phyloP scores from a whole-genome alignment of 2,329 filamentous ascomycete species.

The Botrytis cinerea region DNA sequence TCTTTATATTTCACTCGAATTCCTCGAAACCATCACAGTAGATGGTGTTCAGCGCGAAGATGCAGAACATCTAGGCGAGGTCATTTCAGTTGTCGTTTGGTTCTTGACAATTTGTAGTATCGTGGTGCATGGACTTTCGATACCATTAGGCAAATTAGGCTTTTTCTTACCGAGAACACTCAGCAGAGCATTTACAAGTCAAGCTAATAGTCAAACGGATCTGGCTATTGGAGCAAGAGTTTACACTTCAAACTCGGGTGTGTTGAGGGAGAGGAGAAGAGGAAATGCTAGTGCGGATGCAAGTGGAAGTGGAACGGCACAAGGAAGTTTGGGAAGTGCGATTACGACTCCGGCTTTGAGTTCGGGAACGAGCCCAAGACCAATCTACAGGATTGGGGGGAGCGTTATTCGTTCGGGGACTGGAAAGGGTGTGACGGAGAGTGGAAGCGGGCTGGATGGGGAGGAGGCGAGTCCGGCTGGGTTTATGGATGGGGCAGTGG shows the following conservation, averaged over 20 bases:
- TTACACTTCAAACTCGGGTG: background rate
- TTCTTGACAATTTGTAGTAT: constrained; percentile 83
- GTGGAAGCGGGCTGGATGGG: background rate
- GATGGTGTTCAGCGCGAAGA: constrained; percentile 65
- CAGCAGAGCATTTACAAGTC: constrained; percentile 45
- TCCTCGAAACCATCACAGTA: constrained; percentile 60
- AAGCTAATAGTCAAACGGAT: constrained; percentile 26
- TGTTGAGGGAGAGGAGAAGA: constrained; percentile 8
- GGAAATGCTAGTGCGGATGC: background rate
- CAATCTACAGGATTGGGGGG: constrained; percentile 48
- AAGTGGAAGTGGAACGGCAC: background rate
- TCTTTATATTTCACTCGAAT: constrained; percentile 78
- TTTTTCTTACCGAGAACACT: constrained; percentile 64
- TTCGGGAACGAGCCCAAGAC: constrained; percentile 22
- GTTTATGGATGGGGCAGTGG: background rate
- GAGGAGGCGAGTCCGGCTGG: background rate
- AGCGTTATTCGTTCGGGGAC: constrained; percentile 29
- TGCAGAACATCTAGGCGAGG: constrained; percentile 64
- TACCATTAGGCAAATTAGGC: constrained; percentile 69
- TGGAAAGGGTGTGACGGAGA: background rate
- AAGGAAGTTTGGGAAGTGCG: constrained; percentile 3
- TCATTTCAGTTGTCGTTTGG: constrained; percentile 76
- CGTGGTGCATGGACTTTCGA: constrained; percentile 79
- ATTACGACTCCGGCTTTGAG: constrained; percentile 3
- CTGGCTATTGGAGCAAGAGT: constrained; percentile 8